Base-by-base conservation (phyloP, 2,329 filamentous ascomycete species). In the Akanthomyces uredinophilus region DNA sequence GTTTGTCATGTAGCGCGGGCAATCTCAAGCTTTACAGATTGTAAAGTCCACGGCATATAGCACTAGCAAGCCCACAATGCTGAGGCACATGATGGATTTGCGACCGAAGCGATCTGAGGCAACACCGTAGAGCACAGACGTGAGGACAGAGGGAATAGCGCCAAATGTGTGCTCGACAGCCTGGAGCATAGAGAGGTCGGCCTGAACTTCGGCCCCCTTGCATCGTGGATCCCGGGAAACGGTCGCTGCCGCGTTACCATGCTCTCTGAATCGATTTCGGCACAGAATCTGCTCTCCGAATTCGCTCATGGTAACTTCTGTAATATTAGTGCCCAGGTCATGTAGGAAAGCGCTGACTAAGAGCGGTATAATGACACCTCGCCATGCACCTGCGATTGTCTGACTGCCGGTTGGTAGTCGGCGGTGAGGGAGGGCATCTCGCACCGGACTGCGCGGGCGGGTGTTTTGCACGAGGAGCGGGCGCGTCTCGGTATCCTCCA, bases 301-400 rank as follows among this genome's bases (percentile, higher is more conserved):
- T n/a, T 56, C 53, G 14, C 53, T 56, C 53, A 46, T 46, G 41
- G 53, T 44, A 10, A 56, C 53, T 24, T 56, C 53, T 20, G 24
- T 43, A 20, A 56, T 44, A 11, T 32, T 56, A 14, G 37, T 46
- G 14, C 37, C 53, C 14, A 56, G 16, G 2, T 16, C 39, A 8
- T 29, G 16, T 16, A 56, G 24, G 6, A 44, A 43, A n/a, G 14
- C 16, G 14, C 22, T 14, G 5, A 32, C 22, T 5, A 56, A 22
- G 41, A 32, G 20, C 16, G 53, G 53, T 22, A 44, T 6, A 7
- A 56, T 32, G 24, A 56, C 53, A 14, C 14, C 27, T 1, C 27
- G 18, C 49, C 49, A 52, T 20, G 49, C 49, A 10, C 13, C 49
- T 3, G 3, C 5, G 49, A 18, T 18, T 4, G 46, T 49, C 16